Conservation (phyloP, 352 stramenopile species). For the Globisporangium nagaii region DNA sequence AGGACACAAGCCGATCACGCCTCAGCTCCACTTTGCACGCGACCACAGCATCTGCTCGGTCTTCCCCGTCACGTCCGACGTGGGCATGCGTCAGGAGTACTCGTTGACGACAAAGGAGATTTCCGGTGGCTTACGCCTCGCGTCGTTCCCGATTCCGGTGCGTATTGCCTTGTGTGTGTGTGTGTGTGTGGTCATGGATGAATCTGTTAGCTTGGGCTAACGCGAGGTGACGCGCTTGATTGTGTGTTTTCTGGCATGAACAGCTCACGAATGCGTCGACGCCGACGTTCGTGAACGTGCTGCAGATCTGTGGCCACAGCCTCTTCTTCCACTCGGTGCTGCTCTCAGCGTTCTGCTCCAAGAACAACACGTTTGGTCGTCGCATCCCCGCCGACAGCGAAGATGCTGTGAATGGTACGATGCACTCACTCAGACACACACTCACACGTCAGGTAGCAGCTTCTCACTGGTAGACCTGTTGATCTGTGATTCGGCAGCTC, state of each 20-base stretch:
- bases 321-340: constrained; percentile 85
- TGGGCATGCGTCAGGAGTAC: constrained; percentile 77
- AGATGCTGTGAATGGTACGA: constrained; percentile 50
- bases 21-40: constrained; percentile 67
- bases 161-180: background rate
- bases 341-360: constrained; percentile 66
- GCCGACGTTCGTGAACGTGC: constrained; percentile 50
- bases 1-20: constrained; percentile 58
- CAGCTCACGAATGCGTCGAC: constrained; percentile 59
- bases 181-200: background rate
- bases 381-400: constrained; percentile 58
- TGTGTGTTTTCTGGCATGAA: background rate
- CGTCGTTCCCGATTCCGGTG: constrained; percentile 81
- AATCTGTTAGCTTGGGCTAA: background rate
- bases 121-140: constrained; percentile 65
- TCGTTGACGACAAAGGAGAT: constrained; percentile 85
- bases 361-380: constrained; percentile 66
- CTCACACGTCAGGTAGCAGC: no score
- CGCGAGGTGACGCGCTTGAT: background rate
- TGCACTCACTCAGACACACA: background rate
- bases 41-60: constrained; percentile 72
- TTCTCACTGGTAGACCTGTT: constrained; percentile 32
- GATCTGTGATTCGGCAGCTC: constrained; percentile 18
- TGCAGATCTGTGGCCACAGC: constrained; percentile 80
- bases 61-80: constrained; percentile 33